Percentiles rank a stretch among this genome's conserved stretches.
Evolutionary conservation across 805 yeast genomes (phyloP).

Genomic region (Yarrowia sp.): DNA sequence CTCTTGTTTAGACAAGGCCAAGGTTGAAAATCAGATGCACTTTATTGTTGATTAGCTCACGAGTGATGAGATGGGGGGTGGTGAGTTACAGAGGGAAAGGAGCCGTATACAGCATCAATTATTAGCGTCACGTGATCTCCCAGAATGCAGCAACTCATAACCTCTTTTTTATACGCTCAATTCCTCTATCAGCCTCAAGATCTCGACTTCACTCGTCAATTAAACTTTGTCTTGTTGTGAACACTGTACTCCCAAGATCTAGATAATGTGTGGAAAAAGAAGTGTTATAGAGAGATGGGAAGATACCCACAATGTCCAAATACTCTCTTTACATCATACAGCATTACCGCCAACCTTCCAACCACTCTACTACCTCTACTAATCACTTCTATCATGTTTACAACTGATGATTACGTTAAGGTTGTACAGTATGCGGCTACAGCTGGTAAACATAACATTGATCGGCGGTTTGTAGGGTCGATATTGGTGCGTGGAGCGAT

Average conservation of each 20-base stretch:
- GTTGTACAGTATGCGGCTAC: slow-evolving; percentile 35
- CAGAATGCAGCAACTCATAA: neutral
- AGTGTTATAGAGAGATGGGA: too few relatives aligned
- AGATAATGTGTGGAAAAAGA: too few relatives aligned
- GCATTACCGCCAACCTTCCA: neutral
- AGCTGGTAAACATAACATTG: slow-evolving; percentile 33
- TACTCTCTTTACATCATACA: neutral
- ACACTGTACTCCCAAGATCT: neutral
- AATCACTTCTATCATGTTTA: neutral
- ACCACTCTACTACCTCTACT: neutral
- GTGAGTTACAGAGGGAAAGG: too few relatives aligned
- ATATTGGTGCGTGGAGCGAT: neutral
- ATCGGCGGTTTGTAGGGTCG: neutral
- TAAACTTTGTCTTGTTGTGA: slow-evolving; percentile 8
- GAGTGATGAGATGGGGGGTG: neutral
- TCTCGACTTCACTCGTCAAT: neutral
- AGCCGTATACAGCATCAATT: too few relatives aligned
- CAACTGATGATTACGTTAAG: slow-evolving; percentile 12
- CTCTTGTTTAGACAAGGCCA: too few relatives aligned
- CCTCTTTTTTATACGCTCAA: too few relatives aligned
- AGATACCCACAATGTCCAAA: too few relatives aligned
- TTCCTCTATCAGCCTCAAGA: too few relatives aligned
- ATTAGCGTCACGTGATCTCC: too few relatives aligned
- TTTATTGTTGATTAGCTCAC: slow-evolving; percentile 20
- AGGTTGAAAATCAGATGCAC: slow-evolving; percentile 13